A percentile compares a stretch with the other conserved stretches of the same genome.
Conservation (phyloP, 495 filamentous ascomycete genomes). For the Articulospora tetracladia region DNA sequence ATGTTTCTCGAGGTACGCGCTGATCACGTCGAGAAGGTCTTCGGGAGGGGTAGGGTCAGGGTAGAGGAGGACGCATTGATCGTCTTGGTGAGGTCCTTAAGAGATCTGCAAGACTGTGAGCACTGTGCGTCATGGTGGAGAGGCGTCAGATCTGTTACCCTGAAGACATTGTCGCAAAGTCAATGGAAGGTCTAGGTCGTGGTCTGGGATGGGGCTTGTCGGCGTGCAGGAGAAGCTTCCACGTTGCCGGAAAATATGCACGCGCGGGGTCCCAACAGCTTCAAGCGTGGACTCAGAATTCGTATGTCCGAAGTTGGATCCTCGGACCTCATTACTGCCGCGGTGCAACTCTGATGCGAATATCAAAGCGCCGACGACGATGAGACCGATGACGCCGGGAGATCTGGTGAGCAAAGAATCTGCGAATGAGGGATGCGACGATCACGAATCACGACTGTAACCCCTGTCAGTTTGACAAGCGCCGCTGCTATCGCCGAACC, state of each 20-base stretch:
- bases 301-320: neutral
- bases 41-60: constrained; percentile 52
- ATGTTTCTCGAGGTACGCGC: constrained; percentile 58
- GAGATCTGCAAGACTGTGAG: constrained; percentile 35
- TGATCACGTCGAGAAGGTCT: constrained; percentile 51
- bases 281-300: neutral
- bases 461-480: constrained; percentile 23
- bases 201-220: neutral
- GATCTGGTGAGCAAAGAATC: neutral
- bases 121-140: neutral
- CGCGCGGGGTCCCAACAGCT: neutral
- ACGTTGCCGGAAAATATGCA: neutral
- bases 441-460: neutral
- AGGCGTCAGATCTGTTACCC: constrained; percentile 14
- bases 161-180: constrained; percentile 20
- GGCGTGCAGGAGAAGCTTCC: neutral
- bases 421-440: neutral
- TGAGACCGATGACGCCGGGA: neutral
- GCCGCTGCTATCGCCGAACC: constrained; percentile 12
- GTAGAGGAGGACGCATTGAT: constrained; percentile 50
- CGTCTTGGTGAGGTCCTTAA: constrained; percentile 60
- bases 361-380: neutral
- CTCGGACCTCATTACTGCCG: neutral
- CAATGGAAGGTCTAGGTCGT: neutral
- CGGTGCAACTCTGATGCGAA: constrained; percentile 16